Evolutionary conservation across 2,329 filamentous ascomycete species (phyloP).

Genomic region (Dissoconium aciculare): DNA sequence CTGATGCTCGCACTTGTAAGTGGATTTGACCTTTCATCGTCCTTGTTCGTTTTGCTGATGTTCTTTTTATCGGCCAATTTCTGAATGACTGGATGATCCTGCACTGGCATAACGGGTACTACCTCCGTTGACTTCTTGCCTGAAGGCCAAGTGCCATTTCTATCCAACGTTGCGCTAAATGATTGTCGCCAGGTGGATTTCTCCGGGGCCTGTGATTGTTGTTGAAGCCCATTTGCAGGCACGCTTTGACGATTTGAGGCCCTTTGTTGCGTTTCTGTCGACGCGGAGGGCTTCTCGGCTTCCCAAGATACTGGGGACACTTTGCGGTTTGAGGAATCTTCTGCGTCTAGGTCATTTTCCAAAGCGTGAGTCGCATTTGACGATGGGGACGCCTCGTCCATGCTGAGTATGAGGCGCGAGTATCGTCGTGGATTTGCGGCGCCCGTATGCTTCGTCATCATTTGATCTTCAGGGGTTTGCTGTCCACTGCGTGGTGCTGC

Average conservation of each 20-base stretch:
- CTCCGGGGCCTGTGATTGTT: conserved; percentile 6
- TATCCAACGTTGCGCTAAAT: conserved; percentile 8
- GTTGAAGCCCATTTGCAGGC: conserved; percentile 4
- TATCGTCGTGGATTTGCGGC: neutral
- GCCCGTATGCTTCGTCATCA: neutral
- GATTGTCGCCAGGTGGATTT: conserved; percentile 12
- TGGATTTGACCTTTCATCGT: conserved; percentile 7
- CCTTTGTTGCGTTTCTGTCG: neutral
- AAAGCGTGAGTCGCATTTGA: neutral
- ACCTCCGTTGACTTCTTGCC: conserved; percentile 5
- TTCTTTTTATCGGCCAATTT: conserved; percentile 16
- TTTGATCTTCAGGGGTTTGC: no score
- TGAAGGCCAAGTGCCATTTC: conserved; percentile 8
- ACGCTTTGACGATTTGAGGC: neutral
- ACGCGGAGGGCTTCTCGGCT: neutral
- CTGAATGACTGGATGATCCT: conserved; percentile 17
- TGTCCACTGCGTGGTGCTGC: no score
- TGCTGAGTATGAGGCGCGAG: neutral
- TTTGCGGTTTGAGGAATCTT: neutral
- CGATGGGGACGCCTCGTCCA: neutral
- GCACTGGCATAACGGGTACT: conserved; percentile 8
- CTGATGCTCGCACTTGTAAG: conserved; percentile 22
- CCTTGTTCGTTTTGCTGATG: conserved; percentile 5
- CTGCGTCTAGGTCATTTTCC: neutral
- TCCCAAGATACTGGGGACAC: neutral